A percentile compares a stretch with the other conserved stretches of the same genome.
phyloP scores from a whole-genome alignment of 2,329 filamentous ascomycete species.

The Coniella vitis region DNA sequence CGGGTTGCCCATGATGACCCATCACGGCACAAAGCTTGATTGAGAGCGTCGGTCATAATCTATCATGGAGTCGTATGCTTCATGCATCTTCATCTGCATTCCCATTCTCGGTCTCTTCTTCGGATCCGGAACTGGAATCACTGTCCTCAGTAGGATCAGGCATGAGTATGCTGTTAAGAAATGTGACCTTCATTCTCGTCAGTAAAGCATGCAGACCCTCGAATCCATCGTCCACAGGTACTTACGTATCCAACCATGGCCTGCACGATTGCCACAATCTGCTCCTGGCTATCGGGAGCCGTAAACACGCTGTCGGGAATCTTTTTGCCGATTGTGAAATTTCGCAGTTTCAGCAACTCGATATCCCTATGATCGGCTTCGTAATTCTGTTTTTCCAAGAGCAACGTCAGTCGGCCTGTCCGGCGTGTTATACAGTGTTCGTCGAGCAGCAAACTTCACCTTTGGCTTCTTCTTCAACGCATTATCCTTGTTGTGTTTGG shows the following conservation, averaged over 20 bases:
- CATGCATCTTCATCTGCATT: background rate
- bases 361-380: conserved; percentile 70
- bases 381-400: conserved; percentile 54
- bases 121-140: conserved; percentile 42
- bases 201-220: background rate
- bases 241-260: conserved; percentile 76
- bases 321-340: conserved; percentile 65
- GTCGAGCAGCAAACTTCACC: conserved; percentile 39
- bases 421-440: too few species aligned
- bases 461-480: conserved; percentile 83
- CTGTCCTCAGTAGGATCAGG: conserved; percentile 51
- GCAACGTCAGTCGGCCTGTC: too few species aligned
- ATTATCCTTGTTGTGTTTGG: conserved; percentile 59
- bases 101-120: conserved; percentile 20
- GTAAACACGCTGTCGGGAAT: conserved; percentile 60
- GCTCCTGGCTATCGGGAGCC: conserved; percentile 54
- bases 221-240: conserved; percentile 22
- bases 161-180: conserved; percentile 68
- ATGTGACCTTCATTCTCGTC: conserved; percentile 48
- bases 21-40: too few species aligned
- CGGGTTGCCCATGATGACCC: too few species aligned
- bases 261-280: conserved; percentile 56
- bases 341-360: conserved; percentile 70
- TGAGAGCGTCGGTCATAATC: too few species aligned
- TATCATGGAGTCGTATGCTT: background rate